These are phyloP conservation scores for Drechslerella dactyloides DNA, from an alignment of 2,329 filamentous ascomycete genomes.

Conservation along the genomic window DNA sequence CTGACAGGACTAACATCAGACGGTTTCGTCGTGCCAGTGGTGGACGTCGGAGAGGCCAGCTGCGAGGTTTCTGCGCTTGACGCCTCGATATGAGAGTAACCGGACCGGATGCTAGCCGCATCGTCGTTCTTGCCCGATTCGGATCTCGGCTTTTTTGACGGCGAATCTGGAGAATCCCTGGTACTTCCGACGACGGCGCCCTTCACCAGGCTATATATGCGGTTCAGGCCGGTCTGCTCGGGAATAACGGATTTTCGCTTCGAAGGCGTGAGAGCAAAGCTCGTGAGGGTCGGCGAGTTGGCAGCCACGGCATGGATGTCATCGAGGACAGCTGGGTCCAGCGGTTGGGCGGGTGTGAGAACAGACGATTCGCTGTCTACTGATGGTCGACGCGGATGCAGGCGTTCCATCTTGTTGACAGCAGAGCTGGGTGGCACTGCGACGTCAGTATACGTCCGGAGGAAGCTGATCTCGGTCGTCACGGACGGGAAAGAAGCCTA, in stretches of 20 bases:
- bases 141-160: conserved; percentile 24
- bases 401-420: conserved; percentile 31
- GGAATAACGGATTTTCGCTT: conserved; percentile 32
- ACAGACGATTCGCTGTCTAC: conserved; percentile 44
- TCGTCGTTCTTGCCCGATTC: conserved; percentile 41
- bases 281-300: conserved; percentile 35
- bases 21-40: conserved; percentile 14
- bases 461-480: not conserved
- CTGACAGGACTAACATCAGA: conserved; percentile 35
- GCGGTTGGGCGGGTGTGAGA: conserved; percentile 29
- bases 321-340: conserved; percentile 46
- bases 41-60: conserved; percentile 22
- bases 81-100: conserved; percentile 47
- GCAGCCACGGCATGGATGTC: conserved; percentile 45
- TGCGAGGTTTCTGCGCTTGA: conserved; percentile 28
- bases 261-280: conserved; percentile 41
- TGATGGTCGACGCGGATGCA: conserved; percentile 36
- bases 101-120: conserved; percentile 41
- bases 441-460: conserved; percentile 17
- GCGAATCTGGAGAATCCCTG: conserved; percentile 33
- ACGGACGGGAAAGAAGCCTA: conserved; percentile 6
- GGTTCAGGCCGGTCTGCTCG: conserved; percentile 44
- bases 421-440: not conserved
- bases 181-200: conserved; percentile 32
- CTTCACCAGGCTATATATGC: conserved; percentile 47